A percentile compares a stretch with the other conserved stretches of the same genome.
phyloP scores from a whole-genome alignment of 2,329 filamentous ascomycete genomes.

The Verticillium tricorpus region DNA sequence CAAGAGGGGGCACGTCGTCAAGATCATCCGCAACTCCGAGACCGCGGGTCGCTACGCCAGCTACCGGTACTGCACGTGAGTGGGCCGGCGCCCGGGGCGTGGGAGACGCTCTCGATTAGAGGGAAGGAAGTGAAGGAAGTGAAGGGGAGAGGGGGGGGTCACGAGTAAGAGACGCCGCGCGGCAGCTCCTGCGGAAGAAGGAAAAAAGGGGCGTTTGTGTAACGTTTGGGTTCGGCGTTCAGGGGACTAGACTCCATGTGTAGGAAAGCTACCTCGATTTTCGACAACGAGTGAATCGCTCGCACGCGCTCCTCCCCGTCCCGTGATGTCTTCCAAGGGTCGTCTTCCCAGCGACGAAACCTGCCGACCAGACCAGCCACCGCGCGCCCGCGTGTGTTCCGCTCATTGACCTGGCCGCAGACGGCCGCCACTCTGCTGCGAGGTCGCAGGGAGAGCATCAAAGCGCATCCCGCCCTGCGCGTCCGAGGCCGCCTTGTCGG shows the following conservation, averaged over 20 bases:
- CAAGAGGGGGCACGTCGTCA: constrained; percentile 89
- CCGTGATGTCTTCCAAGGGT: not conserved
- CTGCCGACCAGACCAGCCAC: no score
- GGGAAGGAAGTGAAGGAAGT: not conserved
- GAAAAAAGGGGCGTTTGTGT: constrained; percentile 3
- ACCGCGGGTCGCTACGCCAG: constrained; percentile 95
- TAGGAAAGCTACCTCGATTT: not conserved
- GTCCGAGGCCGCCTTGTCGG: not conserved
- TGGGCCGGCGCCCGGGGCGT: not conserved
- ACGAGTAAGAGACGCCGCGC: not conserved
- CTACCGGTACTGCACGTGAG: constrained; percentile 69
- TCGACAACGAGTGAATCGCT: not conserved
- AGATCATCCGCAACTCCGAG: constrained; percentile 94
- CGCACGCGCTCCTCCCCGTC: not conserved
- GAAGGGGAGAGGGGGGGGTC: not conserved
- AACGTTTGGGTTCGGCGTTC: constrained; percentile 3
- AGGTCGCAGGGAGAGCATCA: no score
- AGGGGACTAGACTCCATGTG: not conserved
- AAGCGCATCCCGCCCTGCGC: no score
- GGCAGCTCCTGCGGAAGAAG: not conserved
- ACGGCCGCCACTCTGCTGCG: no score
- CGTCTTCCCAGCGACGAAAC: not conserved
- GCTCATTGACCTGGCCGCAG: no score
- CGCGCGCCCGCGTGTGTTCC: no score
- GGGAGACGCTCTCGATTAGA: not conserved